Evolutionary conservation across 345 rosid genomes (phyloP).

Genomic region (Pistacia integerrima): DNA sequence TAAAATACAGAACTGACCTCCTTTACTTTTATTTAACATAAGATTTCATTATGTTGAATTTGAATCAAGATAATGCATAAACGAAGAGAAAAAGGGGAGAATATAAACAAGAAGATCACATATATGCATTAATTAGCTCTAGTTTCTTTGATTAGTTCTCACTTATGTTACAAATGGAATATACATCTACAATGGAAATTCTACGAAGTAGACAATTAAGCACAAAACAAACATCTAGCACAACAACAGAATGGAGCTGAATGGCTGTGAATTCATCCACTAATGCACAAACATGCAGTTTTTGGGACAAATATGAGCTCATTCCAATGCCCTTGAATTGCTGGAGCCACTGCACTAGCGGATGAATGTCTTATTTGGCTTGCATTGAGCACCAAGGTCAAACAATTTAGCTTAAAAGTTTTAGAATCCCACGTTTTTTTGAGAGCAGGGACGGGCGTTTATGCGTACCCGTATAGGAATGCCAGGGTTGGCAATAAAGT

Average conservation of each 20-base stretch:
- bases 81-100: neutral
- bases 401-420: conserved; percentile 20
- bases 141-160: neutral
- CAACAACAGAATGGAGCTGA: neutral
- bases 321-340: conserved; percentile 7
- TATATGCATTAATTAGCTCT: neutral
- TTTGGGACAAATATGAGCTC: neutral
- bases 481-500: conserved; percentile 42
- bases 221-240: conserved; percentile 7
- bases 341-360: conserved; percentile 6
- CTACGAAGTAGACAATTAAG: neutral
- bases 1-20: neutral
- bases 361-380: conserved; percentile 9
- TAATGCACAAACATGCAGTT: neutral
- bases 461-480: conserved; percentile 33
- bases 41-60: neutral
- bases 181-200: neutral
- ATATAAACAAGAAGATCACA: neutral
- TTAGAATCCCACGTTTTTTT: neutral
- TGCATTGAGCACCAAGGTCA: neutral
- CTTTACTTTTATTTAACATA: too few relatives aligned
- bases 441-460: neutral
- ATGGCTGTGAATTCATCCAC: neutral
- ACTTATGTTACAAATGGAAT: neutral
- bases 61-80: neutral